A percentile compares a stretch with the other conserved stretches of the same genome.
phyloP scores from a whole-genome alignment of 129 eudicot species.

The Arctium minus region DNA sequence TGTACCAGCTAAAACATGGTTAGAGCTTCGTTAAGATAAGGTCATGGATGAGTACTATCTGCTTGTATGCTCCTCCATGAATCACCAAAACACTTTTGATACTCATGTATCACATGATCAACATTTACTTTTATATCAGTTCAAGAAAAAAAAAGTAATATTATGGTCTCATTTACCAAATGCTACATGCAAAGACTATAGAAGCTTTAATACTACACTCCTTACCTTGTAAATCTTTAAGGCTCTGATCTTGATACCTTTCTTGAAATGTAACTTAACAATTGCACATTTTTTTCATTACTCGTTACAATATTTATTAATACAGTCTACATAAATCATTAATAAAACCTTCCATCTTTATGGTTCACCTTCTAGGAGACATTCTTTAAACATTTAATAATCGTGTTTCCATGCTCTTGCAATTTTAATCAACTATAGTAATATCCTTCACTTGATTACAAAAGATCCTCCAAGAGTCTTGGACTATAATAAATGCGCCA shows the following conservation, averaged over 20 bases:
- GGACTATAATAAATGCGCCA: too few species aligned
- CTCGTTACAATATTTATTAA: neutral
- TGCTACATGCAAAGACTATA: neutral
- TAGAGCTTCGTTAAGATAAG: too few species aligned
- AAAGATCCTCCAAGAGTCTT: too few species aligned
- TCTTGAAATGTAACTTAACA: neutral
- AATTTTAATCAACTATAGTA: too few species aligned
- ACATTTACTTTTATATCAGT: neutral
- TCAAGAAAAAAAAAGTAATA: neutral
- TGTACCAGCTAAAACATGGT: slow-evolving; percentile 53
- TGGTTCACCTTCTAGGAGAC: too few species aligned
- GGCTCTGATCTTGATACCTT: neutral
- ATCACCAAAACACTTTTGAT: slow-evolving; percentile 80
- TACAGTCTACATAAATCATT: too few species aligned
- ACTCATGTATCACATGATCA: slow-evolving; percentile 64
- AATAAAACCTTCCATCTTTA: too few species aligned
- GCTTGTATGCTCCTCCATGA: slow-evolving; percentile 75
- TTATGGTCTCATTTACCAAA: too few species aligned
- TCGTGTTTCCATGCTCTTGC: too few species aligned
- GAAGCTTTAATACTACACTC: neutral
- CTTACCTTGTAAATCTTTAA: too few species aligned
- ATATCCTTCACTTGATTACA: too few species aligned
- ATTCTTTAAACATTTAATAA: too few species aligned
- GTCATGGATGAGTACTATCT: slow-evolving; percentile 72
- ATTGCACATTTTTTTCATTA: neutral